phyloP scores from a whole-genome alignment of 140 eudicot species.

The Oenanthe javanica region DNA sequence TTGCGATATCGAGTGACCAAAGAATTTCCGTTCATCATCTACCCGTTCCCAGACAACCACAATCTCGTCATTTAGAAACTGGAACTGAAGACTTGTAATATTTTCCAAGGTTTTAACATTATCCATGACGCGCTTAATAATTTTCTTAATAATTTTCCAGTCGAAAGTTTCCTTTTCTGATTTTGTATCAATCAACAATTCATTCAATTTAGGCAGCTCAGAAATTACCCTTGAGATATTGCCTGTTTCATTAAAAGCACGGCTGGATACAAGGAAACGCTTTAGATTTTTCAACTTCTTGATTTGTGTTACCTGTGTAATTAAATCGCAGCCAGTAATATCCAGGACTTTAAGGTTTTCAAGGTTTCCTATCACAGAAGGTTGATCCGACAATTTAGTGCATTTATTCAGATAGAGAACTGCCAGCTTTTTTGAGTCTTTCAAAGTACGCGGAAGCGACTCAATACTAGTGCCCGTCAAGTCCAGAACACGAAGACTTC shows the following conservation, averaged over 20 bases:
- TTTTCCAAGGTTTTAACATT: too few relatives aligned
- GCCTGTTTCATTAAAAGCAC: neutral
- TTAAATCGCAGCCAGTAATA: neutral
- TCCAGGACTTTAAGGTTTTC: neutral
- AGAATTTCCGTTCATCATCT: too few relatives aligned
- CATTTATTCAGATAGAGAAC: neutral
- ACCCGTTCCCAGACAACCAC: too few relatives aligned
- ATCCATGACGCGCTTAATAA: too few relatives aligned
- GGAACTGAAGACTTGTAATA: too few relatives aligned
- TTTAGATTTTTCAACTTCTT: neutral
- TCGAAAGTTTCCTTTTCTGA: too few relatives aligned
- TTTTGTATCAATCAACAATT: too few relatives aligned
- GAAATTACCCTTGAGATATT: too few relatives aligned
- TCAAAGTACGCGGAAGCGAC: neutral
- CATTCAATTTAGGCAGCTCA: too few relatives aligned
- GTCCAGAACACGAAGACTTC: slow-evolving; percentile 4
- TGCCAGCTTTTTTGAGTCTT: neutral
- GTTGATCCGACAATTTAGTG: neutral
- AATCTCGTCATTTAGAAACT: too few relatives aligned
- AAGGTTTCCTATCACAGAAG: neutral
- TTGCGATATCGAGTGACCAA: too few relatives aligned
- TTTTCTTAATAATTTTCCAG: too few relatives aligned
- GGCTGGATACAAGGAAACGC: neutral
- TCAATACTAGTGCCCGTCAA: neutral
- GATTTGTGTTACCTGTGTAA: neutral